Base-by-base conservation (phyloP, 2,329 filamentous ascomycete genomes). In the Colletotrichum filicis region DNA sequence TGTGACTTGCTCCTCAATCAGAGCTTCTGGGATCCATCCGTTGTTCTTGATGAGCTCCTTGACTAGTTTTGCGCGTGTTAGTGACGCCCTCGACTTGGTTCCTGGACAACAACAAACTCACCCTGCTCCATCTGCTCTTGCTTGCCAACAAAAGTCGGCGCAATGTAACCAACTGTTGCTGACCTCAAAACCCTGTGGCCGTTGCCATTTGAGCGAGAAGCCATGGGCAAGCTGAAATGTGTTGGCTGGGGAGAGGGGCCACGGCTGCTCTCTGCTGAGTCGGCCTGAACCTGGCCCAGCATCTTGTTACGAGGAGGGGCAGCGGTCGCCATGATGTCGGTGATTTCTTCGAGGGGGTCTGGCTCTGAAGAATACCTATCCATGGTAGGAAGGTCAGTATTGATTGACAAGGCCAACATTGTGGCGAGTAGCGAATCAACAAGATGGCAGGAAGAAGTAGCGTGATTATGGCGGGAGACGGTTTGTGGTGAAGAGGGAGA, bases 131-230 rank as follows among this genome's bases (percentile, higher is more conserved):
- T 97, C 87, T 99, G 97, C 81, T 95, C 92, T 76, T 92, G 88
- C 86, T 97, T 98, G 81, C 96, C 97, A 82, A 95, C 92, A 80
- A 99, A 99, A 75, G 95, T 95, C 59, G 96, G 95, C 28, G 97
- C 95, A 76, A 97, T 92, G 86, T 99, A 99, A 79, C 97, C 97
- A 49, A 97, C 93, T 35, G 95, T 97, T 77, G 95, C 93, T 76
- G 97, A 97, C 24, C 95, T 94, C 71, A 98, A 87, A 68, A 96
- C 88, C 68, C 93, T 90, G 81, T 94, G 91, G 71, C 90, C 90
- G 83, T 92, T 89, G 81, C 88, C 84, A 80, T 88, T 85, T 77
- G 82, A 74, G 78, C 82, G 85, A 78, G 80, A 84, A 83, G 79
- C 84, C 69, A 89, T 87, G 16, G 93, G 92, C 26, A 95, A 88